Percentiles rank a stretch among this genome's conserved stretches.
Evolutionary conservation across 2,329 filamentous ascomycete genomes (phyloP).

Genomic region (Cercospora sojina): DNA sequence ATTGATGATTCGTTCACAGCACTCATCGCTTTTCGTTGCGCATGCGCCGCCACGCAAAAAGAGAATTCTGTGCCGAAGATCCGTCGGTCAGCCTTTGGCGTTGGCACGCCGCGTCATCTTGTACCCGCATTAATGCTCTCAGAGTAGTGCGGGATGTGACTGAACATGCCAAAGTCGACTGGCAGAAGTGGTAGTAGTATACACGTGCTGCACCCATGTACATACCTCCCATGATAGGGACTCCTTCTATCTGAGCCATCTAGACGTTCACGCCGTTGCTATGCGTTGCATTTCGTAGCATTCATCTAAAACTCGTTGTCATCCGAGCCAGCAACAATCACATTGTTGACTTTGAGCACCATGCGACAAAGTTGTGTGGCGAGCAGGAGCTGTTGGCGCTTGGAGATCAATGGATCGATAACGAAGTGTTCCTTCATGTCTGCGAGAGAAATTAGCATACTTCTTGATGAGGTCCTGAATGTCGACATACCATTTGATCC

Average conservation of each 20-base stretch:
- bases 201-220: conserved; percentile 22
- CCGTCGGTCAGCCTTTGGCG: not conserved
- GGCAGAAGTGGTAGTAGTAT: conserved; percentile 9
- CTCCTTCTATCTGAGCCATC: conserved; percentile 4
- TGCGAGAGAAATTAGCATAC: conserved; percentile 35
- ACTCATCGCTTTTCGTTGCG: not conserved
- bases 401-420: conserved; percentile 96
- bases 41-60: conserved; percentile 7
- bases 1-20: conserved; percentile 9
- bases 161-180: conserved; percentile 7
- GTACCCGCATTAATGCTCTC: conserved; percentile 10
- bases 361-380: conserved; percentile 97
- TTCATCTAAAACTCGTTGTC: conserved; percentile 72
- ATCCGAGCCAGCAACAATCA: conserved; percentile 84
- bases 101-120: conserved; percentile 5
- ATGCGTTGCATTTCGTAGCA: conserved; percentile 7
- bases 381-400: conserved; percentile 93
- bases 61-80: conserved; percentile 16
- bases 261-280: conserved; percentile 14
- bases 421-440: conserved; percentile 98
- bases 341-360: conserved; percentile 95
- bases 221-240: conserved; percentile 21
- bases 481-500: conserved; percentile 71
- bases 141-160: not conserved
- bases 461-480: not conserved